Base-by-base conservation (phyloP, 2,329 filamentous ascomycete genomes). In the Calonectria henricotiae region DNA sequence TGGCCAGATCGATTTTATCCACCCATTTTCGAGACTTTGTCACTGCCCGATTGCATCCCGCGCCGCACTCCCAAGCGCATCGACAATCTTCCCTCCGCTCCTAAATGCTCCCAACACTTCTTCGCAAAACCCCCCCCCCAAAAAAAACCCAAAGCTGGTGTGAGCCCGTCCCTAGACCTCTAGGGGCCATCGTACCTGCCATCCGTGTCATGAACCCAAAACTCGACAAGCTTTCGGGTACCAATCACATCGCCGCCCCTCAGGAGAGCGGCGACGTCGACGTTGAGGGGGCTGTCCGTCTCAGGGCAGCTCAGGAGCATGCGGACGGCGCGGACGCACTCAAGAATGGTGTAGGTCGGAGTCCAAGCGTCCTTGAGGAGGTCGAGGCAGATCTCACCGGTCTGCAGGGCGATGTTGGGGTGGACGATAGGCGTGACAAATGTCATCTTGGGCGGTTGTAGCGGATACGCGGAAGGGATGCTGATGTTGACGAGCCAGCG, bases 301-400 rank as follows among this genome's bases (percentile, higher is more conserved):
- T 91, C 93, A 1, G 93, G 92, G 72, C 87, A 90, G 63, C 81
- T 76, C 66, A 84, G 85, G 76, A 96, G 86, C 84, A 93, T 88
- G 74, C 93, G 89, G 73, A 96, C 88, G 55, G 90, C 90, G 76
- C 93, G 91, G 78, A 96, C 85, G 71, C 92, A 93, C 78, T 92
- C 89, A 41, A 92, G 88, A 23, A 98, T 88, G 46, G 92, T 95
- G 82, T 98, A 96, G 20, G 94, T 91, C 1, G 95, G 94, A 69
- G 93, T 93, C 96, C 96, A 98, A 20, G 89, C 88, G 66, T 92
- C 88, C 79, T 89, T 88, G 70, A 99, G 87, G 72, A 98, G 88
- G 80, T 98, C 96, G 32, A 98, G 90, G 82, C 96, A 99, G 79
- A 99, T 96, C 83, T 98, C 95, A 76, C 96, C 96, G 2, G 90